These are phyloP conservation scores for Alternaria viburni DNA, from an alignment of 2,329 filamentous ascomycete species.

Conservation along the genomic window DNA sequence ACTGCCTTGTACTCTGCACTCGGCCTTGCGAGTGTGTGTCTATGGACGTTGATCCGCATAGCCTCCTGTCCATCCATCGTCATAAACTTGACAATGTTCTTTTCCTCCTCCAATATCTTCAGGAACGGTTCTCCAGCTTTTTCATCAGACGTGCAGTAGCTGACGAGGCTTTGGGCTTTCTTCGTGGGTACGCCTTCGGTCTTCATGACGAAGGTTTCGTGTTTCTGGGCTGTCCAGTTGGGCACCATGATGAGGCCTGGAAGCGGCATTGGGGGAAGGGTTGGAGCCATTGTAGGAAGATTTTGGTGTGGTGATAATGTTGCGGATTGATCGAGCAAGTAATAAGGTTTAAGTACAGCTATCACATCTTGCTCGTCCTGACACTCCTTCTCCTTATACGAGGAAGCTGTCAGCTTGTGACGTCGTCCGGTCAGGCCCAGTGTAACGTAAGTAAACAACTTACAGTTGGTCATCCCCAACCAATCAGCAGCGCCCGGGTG, in stretches of 20 bases:
- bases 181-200: constrained; percentile 4
- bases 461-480: not conserved
- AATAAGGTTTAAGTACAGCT: not conserved
- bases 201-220: constrained; percentile 21
- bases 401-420: not conserved
- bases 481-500: not conserved
- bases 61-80: constrained; percentile 19
- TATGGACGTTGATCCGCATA: constrained; percentile 20
- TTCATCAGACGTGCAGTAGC: constrained; percentile 8
- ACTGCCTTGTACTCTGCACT: constrained; percentile 28
- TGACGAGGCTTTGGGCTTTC: constrained; percentile 11
- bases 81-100: constrained; percentile 16
- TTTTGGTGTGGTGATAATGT: not conserved
- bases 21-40: constrained; percentile 8
- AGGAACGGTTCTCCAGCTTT: constrained; percentile 14
- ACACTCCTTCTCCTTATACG: not conserved
- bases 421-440: not conserved
- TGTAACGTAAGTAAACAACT: not conserved
- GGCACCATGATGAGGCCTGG: constrained; percentile 23
- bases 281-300: not conserved
- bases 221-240: constrained; percentile 19
- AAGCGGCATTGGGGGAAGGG: constrained; percentile 16
- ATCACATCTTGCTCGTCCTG: not conserved
- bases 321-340: not conserved
- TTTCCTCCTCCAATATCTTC: constrained; percentile 15